phyloP scores from a whole-genome alignment of 192 early-diverging fungal species.

The Coemansia sp. region DNA sequence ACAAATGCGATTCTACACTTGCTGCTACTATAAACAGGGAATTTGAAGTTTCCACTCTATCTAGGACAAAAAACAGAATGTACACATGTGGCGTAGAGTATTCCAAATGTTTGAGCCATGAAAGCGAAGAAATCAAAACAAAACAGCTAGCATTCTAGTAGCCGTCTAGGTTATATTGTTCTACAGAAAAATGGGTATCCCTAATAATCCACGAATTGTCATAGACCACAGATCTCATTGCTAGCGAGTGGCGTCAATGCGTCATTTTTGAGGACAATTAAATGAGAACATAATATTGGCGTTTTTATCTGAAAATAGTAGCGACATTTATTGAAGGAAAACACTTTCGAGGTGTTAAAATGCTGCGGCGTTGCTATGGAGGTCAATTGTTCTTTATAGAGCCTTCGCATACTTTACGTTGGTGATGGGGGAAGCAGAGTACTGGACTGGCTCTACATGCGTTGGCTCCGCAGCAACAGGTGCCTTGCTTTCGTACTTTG shows the following conservation, averaged over 20 bases:
- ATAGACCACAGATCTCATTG: background rate
- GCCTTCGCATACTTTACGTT: conserved; percentile 5
- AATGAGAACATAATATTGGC: background rate
- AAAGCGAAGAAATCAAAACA: background rate
- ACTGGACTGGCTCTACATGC: background rate
- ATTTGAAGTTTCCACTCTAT: background rate
- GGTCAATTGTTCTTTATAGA: background rate
- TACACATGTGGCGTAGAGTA: background rate
- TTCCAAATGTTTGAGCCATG: background rate
- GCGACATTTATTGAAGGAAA: background rate
- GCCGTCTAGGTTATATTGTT: background rate
- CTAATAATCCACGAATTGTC: background rate
- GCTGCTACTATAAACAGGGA: no score
- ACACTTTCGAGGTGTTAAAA: background rate
- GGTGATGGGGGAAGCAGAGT: background rate
- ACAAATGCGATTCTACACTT: background rate
- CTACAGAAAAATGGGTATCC: background rate
- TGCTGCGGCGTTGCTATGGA: background rate
- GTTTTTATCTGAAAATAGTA: no score
- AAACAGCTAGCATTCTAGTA: conserved; percentile 1
- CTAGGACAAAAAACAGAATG: background rate
- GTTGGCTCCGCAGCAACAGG: conserved; percentile 6
- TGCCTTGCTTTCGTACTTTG: conserved; percentile 11
- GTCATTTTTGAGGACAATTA: background rate
- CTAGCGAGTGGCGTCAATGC: background rate